A percentile compares a stretch with the other conserved stretches of the same genome.
These are phyloP conservation scores for Hansenula sp. DNA, from an alignment of 1,139 yeast genomes.

Conservation along the genomic window DNA sequence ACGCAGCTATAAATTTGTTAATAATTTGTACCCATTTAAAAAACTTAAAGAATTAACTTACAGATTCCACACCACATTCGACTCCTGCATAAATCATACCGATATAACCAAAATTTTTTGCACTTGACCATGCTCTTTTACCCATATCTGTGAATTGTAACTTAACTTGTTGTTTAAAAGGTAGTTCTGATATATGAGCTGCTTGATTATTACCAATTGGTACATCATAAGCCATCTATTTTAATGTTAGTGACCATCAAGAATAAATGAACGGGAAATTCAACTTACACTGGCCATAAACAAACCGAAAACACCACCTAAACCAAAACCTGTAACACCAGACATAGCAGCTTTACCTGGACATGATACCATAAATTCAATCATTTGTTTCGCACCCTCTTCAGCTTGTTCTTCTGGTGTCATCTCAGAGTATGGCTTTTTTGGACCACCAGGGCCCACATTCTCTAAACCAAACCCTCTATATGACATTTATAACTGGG, in stretches of 20 bases:
- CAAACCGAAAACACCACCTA: constrained; percentile 94
- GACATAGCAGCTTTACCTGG: constrained; percentile 92
- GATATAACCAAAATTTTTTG: constrained; percentile 91
- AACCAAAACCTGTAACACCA: constrained; percentile 90
- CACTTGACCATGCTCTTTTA: constrained; percentile 75
- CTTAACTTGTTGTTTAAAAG: constrained; percentile 90
- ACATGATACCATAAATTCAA: constrained; percentile 84
- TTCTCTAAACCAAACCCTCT: constrained; percentile 35
- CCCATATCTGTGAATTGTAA: constrained; percentile 93
- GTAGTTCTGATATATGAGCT: constrained; percentile 67
- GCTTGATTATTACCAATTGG: constrained; percentile 59
- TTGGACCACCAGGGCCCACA: constrained; percentile 28
- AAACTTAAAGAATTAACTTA: constrained; percentile 6
- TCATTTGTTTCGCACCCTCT: constrained; percentile 82
- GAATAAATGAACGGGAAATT: neutral
- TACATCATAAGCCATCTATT: constrained; percentile 68
- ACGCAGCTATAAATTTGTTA: constrained; percentile 34
- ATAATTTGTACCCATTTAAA: neutral
- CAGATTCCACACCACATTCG: constrained; percentile 79
- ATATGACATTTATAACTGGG: constrained; percentile 26
- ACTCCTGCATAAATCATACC: constrained; percentile 94
- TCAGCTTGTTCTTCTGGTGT: constrained; percentile 92
- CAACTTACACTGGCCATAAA: constrained; percentile 80
- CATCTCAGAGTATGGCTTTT: constrained; percentile 61
- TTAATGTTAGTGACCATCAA: constrained; percentile 3